Base-by-base conservation (phyloP, 148 eudicot genomes). In the Rhododendron henanense region DNA sequence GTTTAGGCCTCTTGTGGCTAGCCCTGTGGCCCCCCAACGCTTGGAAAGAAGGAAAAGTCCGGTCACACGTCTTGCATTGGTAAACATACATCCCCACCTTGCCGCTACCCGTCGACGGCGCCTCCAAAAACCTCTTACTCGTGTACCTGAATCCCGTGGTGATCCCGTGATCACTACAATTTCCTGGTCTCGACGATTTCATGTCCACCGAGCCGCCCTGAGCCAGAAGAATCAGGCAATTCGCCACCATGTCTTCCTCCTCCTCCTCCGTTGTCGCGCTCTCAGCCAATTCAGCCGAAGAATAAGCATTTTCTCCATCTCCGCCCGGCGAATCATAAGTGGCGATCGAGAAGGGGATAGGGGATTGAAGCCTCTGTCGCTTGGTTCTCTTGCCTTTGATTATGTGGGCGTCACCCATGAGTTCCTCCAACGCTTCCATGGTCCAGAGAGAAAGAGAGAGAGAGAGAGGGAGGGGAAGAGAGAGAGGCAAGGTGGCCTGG, bases 21-120 rank as follows among this genome's bases (percentile, higher is more conserved):
- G 94, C 91, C 71, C 94, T 85, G 80, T 94, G 96, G 14, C 96
- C 96, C 0, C 96, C 96, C 65, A 94, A 86, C 1, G 96, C 96
- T 55, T 94, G 96, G 71, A 94, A 94, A 0, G 96, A 94, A 16
- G 94, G 85, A 71, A 94, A 94, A 0, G 90, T 78, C 33, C 94
- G 86, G 73, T 83, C 81, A 31, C 96, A 94, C 0, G 96, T 94
- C 90, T 94, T 94, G 90, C 96, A 94, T 55, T 93, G 88, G 84
- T 94, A 94, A 0, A 88, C 92, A 47, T 81, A 89, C 25, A 82
- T 82, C 11, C 93, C 92, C 31, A 87, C 87, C 84, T 91, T 91
- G 11, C 90, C 93, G 15, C 84, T 78, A 2, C 85, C 28, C 3
- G 79, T 16, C 47, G 47, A 15, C 47, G 79, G 44, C 0, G 79